Conservation (phyloP, 1,284 basidiomycete species). For the Neonothopanus nambi region DNA sequence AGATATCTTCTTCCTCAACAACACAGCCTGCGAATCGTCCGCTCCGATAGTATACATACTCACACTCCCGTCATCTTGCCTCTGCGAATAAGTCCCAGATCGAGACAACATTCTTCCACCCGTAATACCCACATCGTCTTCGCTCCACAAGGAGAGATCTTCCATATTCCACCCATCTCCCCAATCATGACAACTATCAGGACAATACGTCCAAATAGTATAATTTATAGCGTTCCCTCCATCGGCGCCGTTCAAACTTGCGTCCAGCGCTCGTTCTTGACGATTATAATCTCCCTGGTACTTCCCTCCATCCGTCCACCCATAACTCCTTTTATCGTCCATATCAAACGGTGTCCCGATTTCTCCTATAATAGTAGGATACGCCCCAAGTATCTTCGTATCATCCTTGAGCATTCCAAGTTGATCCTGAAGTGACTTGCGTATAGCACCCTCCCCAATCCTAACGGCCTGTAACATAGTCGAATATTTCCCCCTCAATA, state of each 20-base stretch:
- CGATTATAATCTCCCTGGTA: conserved; percentile 76
- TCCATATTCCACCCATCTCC: conserved; percentile 98
- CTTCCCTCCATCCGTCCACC: conserved; percentile 76
- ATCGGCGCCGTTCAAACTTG: conserved; percentile 88
- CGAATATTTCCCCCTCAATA: conserved; percentile 87
- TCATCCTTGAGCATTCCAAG: conserved; percentile 80
- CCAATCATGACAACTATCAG: conserved; percentile 82
- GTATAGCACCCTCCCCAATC: conserved; percentile 82
- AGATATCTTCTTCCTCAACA: conserved; percentile 22
- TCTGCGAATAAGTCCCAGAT: conserved; percentile 23
- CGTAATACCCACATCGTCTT: conserved; percentile 62
- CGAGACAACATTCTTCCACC: conserved; percentile 22
- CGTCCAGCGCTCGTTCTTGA: conserved; percentile 89
- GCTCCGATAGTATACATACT: conserved; percentile 20
- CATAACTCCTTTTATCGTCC: conserved; percentile 83
- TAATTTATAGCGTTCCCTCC: conserved; percentile 82
- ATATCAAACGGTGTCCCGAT: conserved; percentile 95
- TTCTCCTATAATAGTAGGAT: conserved; percentile 94
- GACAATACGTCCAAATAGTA: conserved; percentile 91
- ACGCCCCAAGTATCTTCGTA: conserved; percentile 64
- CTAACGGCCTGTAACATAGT: conserved; percentile 67
- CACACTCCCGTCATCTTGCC: conserved; percentile 4
- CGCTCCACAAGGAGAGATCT: conserved; percentile 88
- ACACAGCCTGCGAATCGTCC: conserved; percentile 25
- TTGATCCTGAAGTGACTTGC: conserved; percentile 83